Conservation (phyloP, 768 basidiomycete genomes). For the Suillus americanus region DNA sequence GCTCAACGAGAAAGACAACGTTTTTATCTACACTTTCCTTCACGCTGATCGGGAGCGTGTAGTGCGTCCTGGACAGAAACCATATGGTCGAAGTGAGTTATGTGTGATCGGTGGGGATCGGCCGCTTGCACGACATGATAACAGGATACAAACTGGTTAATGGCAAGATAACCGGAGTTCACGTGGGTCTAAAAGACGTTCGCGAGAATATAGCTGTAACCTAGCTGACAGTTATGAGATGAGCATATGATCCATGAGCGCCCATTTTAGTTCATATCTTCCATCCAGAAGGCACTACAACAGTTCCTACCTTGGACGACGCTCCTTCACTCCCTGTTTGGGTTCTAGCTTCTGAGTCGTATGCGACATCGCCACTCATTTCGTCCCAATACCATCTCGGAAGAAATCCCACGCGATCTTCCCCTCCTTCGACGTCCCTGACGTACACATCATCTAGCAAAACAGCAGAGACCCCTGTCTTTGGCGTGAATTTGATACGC, state of each 20-base stretch:
- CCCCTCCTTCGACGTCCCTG: constrained; percentile 60
- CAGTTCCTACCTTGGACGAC: constrained; percentile 3
- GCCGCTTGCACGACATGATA: not conserved
- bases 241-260: constrained; percentile 15
- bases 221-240: constrained; percentile 11
- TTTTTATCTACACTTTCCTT: constrained; percentile 5
- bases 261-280: constrained; percentile 20
- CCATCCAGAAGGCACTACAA: constrained; percentile 19
- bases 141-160: not conserved
- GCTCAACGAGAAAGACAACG: constrained; percentile 15
- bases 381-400: constrained; percentile 67
- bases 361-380: not conserved
- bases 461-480: constrained; percentile 51
- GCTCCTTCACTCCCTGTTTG: constrained; percentile 7
- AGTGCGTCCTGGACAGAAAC: not conserved
- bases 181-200: constrained; percentile 21
- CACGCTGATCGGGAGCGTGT: not conserved
- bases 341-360: constrained; percentile 10
- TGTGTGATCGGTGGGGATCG: not conserved
- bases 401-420: constrained; percentile 78
- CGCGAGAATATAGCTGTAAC: constrained; percentile 3
- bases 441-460: constrained; percentile 49
- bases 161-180: constrained; percentile 18
- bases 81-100: not conserved
- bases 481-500: constrained; percentile 67